phyloP scores from a whole-genome alignment of 1,284 basidiomycete species.

The Porodaedalea pini region DNA sequence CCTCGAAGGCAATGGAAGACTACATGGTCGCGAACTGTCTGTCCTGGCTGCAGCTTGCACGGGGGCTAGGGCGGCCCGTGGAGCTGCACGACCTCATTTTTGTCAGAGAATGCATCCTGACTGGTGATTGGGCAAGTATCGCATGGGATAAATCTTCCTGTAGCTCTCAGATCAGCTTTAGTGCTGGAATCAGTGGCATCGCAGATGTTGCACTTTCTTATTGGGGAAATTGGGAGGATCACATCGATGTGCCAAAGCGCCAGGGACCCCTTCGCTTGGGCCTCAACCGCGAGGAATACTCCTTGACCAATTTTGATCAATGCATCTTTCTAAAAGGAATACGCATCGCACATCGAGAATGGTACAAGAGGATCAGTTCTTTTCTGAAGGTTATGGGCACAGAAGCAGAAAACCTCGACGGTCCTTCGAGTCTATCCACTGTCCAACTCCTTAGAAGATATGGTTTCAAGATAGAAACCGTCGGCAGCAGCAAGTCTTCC shows the following conservation, averaged over 20 bases:
- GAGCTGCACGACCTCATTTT: constrained; percentile 8
- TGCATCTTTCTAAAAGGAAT: background rate
- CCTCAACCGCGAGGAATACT: background rate
- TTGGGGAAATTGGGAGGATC: constrained; percentile 1
- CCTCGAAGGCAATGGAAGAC: background rate
- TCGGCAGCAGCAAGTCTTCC: background rate
- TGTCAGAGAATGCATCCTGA: constrained; percentile 2
- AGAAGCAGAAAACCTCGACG: background rate
- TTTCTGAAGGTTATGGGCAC: background rate
- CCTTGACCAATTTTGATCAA: background rate
- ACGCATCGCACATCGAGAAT: background rate
- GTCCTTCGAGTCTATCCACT: background rate
- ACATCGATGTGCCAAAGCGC: background rate
- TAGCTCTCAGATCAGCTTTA: background rate
- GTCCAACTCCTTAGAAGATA: background rate
- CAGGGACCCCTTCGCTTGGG: background rate
- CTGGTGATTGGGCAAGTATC: constrained; percentile 5
- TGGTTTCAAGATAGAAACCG: background rate
- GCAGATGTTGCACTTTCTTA: background rate
- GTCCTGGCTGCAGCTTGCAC: constrained; percentile 5
- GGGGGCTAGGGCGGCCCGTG: background rate
- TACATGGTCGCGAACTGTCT: background rate
- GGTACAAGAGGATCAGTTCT: background rate
- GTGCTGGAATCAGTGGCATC: background rate
- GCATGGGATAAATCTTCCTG: background rate